Evolutionary conservation across 257 asterid genomes (phyloP).

Genomic region (Nicotiana tabacum): DNA sequence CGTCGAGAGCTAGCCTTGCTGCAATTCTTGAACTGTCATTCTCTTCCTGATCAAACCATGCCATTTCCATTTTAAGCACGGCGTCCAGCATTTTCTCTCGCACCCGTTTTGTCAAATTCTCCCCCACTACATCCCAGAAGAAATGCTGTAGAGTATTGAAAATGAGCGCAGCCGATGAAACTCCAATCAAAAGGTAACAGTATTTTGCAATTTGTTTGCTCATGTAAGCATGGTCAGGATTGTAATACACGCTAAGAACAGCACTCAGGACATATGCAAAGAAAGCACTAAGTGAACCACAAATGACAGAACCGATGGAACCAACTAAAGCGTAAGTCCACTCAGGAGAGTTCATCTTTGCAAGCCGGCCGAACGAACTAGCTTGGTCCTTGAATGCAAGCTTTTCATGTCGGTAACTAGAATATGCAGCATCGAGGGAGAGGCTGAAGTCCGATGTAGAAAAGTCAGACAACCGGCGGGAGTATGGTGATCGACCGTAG

Average conservation of each 20-base stretch:
- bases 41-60: conserved; percentile 95
- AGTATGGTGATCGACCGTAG: conserved; percentile 82
- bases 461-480: conserved; percentile 80
- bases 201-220: conserved; percentile 67
- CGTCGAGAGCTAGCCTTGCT: conserved; percentile 88
- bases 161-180: conserved; percentile 83
- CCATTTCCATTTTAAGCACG: conserved; percentile 76
- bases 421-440: conserved; percentile 59
- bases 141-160: conserved; percentile 85
- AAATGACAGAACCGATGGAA: conserved; percentile 74
- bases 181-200: conserved; percentile 84
- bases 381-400: conserved; percentile 89
- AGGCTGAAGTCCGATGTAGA: conserved; percentile 88
- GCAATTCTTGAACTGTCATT: conserved; percentile 81
- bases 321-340: conserved; percentile 82
- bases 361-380: conserved; percentile 76
- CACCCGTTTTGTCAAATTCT: conserved; percentile 76
- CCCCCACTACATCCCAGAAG: conserved; percentile 92
- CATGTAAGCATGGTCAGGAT: conserved; percentile 68
- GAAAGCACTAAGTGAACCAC: conserved; percentile 92
- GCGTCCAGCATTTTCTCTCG: conserved; percentile 82
- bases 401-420: conserved; percentile 66
- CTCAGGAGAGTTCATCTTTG: conserved; percentile 90
- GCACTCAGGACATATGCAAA: conserved; percentile 89
- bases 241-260: conserved; percentile 83